Percentiles rank a stretch among this genome's conserved stretches.
These are phyloP conservation scores for Fereydounia khargensis DNA, from an alignment of 1,284 basidiomycete genomes.

Conservation along the genomic window DNA sequence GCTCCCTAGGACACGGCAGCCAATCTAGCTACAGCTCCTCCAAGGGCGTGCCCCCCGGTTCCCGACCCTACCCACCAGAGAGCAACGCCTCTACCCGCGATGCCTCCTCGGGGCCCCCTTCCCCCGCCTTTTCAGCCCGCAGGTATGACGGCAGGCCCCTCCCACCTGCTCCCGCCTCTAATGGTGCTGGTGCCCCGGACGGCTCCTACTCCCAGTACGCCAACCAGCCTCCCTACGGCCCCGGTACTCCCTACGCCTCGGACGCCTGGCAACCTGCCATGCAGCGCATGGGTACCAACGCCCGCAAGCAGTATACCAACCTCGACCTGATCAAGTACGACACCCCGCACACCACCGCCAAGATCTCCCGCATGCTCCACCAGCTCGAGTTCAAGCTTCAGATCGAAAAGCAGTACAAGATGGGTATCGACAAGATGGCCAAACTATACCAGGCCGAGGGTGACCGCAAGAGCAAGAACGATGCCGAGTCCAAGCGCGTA, in stretches of 20 bases:
- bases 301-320: constrained; percentile 44
- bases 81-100: constrained; percentile 33
- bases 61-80: constrained; percentile 31
- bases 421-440: constrained; percentile 98
- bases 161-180: constrained; percentile 14
- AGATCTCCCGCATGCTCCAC: constrained; percentile 96
- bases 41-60: constrained; percentile 8
- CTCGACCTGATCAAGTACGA: constrained; percentile 92
- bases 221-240: constrained; percentile 23
- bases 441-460: constrained; percentile 84
- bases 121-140: constrained; percentile 23
- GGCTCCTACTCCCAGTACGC: constrained; percentile 28
- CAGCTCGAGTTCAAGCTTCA: constrained; percentile 99
- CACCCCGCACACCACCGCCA: constrained; percentile 90
- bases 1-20: too few species aligned
- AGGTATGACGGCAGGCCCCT: constrained; percentile 33
- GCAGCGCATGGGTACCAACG: constrained; percentile 46
- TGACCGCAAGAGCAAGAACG: constrained; percentile 69
- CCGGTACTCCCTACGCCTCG: constrained; percentile 2
- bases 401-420: constrained; percentile 96
- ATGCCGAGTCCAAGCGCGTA: constrained; percentile 88
- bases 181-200: constrained; percentile 3
- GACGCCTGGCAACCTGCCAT: constrained; percentile 39
- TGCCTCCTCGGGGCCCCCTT: constrained; percentile 15
- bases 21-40: constrained; percentile 28